Base-by-base conservation (phyloP, 257 asterid species). In the Paraleonurus japonicus region DNA sequence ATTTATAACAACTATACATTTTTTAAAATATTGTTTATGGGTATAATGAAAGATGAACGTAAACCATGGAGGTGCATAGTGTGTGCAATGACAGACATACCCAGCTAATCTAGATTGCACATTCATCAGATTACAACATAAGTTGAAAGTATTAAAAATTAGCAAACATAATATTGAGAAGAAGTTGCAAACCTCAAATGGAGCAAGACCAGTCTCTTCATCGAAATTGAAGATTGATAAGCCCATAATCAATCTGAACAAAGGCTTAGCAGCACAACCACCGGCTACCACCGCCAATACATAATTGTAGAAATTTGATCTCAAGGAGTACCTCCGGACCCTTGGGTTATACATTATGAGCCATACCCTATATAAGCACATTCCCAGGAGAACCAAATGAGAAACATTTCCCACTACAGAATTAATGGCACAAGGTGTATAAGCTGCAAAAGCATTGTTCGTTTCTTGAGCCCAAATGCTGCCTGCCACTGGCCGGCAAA, bases 351-450 rank as follows among this genome's bases (percentile, higher is more conserved):
- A 54, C 73, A 54, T 81, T 74, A 76, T 83, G 62, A 85, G 79
- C 87, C 91, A 87, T 75, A 84, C 69, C 74, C 95, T 80, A 65
- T 83, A 90, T 16, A 80, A 55, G 72, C 96, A 90, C 73, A 90
- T 50, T 13, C 85, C 86, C 22, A 88, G 67, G 19, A 90, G 82
- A 67, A 88, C 82, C 75, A 90, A 59, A 69, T 85, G 82, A 30
- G 95, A 85, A 45, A 87, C 72, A 63, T 79, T 85, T 5, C 85
- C 85, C 73, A 88, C 97, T 27, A 85, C 76, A 55, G 96, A 81
- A 64, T 81, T 89, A 20, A 83, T 72, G 70, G 84, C 88, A 74
- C 98, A 92, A 8, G 97, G 98, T 11, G 96, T 92, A 51, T 82
- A 92, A 61, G 92, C 87, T 53, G 96, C 96, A 69, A 90, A 90